These are phyloP conservation scores for Ogataea pignaliae DNA, from an alignment of 805 yeast species.

Conservation along the genomic window DNA sequence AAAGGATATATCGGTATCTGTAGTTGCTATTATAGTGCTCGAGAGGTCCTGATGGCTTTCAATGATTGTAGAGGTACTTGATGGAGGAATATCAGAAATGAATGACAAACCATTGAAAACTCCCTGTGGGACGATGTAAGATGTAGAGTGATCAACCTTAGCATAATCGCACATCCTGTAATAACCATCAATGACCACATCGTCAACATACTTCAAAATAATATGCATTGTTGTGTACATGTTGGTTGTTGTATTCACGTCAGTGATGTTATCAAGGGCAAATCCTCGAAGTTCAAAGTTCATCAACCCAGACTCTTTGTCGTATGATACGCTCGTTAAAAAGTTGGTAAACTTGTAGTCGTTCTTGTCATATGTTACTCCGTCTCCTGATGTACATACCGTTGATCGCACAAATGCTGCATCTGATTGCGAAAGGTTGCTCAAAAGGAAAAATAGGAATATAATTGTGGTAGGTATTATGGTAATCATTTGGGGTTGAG, in stretches of 20 bases:
- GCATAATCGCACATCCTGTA: constrained; percentile 38
- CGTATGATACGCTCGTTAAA: constrained; percentile 18
- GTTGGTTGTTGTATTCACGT: constrained; percentile 42
- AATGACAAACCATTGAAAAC: constrained; percentile 10
- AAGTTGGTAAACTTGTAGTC: constrained; percentile 10
- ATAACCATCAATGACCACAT: constrained; percentile 35
- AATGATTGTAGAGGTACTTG: neutral
- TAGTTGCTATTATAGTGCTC: neutral
- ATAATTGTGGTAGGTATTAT: neutral
- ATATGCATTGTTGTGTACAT: constrained; percentile 46
- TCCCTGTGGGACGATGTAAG: constrained; percentile 10
- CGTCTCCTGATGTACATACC: constrained; percentile 1
- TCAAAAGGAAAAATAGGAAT: neutral
- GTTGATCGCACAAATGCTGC: constrained; percentile 15
- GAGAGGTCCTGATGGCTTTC: neutral
- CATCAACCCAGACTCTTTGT: constrained; percentile 7
- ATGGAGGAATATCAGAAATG: neutral
- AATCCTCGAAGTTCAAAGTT: constrained; percentile 14
- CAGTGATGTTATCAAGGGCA: constrained; percentile 30
- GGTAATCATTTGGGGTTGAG: neutral
- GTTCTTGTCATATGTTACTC: neutral
- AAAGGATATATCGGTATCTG: neutral
- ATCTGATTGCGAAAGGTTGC: neutral
- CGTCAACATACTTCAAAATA: constrained; percentile 40
- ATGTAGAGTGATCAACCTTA: constrained; percentile 14